Percentiles rank a stretch among this genome's conserved stretches.
These are phyloP conservation scores for Cyberlindnera euphorbiiphila DNA, from an alignment of 805 yeast genomes.

Conservation along the genomic window DNA sequence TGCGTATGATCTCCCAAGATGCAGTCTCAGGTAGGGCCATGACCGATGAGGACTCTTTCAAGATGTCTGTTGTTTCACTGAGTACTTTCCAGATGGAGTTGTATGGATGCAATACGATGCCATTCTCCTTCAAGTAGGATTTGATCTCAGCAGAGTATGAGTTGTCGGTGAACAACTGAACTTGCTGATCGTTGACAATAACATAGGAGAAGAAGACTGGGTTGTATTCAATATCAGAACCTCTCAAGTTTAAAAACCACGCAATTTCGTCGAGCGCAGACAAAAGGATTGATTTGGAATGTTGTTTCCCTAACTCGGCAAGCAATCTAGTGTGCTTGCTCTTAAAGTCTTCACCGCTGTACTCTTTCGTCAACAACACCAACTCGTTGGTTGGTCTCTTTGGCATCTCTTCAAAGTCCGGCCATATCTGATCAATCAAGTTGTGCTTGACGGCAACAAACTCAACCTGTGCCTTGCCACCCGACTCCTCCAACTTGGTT, in stretches of 20 bases:
- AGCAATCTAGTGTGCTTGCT: conserved; percentile 53
- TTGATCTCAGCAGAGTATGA: conserved; percentile 36
- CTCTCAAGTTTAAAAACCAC: conserved; percentile 84
- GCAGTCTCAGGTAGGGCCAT: conserved; percentile 52
- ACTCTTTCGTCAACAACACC: conserved; percentile 45
- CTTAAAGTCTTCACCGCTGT: conserved; percentile 59
- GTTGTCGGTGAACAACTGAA: conserved; percentile 52
- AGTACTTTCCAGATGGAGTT: conserved; percentile 56
- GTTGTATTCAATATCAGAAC: conserved; percentile 75
- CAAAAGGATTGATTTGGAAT: conserved; percentile 48
- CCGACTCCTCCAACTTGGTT: conserved; percentile 25
- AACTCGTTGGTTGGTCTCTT: conserved; percentile 48
- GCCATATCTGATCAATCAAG: conserved; percentile 76
- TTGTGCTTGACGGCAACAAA: conserved; percentile 55
- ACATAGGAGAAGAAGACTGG: conserved; percentile 79
- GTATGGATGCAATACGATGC: conserved; percentile 52
- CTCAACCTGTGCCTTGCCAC: conserved; percentile 35
- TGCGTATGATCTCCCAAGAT: conserved; percentile 65
- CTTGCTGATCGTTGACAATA: conserved; percentile 41
- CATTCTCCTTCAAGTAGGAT: conserved; percentile 38
- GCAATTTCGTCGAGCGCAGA: conserved; percentile 86
- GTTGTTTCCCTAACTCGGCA: conserved; percentile 30
- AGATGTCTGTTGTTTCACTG: conserved; percentile 23
- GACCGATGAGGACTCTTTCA: conserved; percentile 23
- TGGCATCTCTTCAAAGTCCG: conserved; percentile 60